Conservation (phyloP, 495 filamentous ascomycete species). For the Astrothelium subdiscretum region DNA sequence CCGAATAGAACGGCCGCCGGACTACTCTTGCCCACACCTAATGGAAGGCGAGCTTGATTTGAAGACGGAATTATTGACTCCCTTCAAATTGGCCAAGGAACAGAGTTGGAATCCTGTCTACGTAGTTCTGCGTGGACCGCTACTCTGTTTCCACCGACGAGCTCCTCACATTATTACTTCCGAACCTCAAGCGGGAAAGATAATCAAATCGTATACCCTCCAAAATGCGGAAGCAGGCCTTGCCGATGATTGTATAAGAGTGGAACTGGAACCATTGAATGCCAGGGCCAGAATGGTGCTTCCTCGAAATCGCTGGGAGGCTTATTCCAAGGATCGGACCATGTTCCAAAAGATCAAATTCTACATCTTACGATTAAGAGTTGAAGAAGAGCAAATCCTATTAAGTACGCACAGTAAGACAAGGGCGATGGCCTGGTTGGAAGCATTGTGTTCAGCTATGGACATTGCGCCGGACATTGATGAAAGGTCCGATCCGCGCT, state of each 20-base stretch:
- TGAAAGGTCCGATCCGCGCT: slow-evolving; percentile 41
- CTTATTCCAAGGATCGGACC: slow-evolving; percentile 24
- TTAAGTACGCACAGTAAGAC: slow-evolving; percentile 42
- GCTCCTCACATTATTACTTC: slow-evolving; percentile 35
- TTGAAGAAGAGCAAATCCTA: slow-evolving; percentile 54
- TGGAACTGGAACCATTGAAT: slow-evolving; percentile 23
- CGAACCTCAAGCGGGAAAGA: slow-evolving; percentile 22
- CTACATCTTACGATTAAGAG: slow-evolving; percentile 49
- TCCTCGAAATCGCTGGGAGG: slow-evolving; percentile 14
- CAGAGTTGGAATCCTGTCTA: slow-evolving; percentile 46
- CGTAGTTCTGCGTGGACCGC: slow-evolving; percentile 47
- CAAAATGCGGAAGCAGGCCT: slow-evolving; percentile 56
- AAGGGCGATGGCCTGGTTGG: slow-evolving; percentile 44
- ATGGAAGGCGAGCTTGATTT: slow-evolving; percentile 41
- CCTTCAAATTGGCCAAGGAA: slow-evolving; percentile 40
- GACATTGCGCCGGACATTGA: slow-evolving; percentile 43
- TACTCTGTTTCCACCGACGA: slow-evolving; percentile 43
- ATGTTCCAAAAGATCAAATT: slow-evolving; percentile 30
- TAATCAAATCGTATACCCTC: slow-evolving; percentile 47
- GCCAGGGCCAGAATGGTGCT: slow-evolving; percentile 25
- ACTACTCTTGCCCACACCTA: slow-evolving; percentile 43
- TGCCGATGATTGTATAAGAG: slow-evolving; percentile 50
- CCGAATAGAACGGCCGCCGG: neutral
- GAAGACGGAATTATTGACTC: slow-evolving; percentile 47
- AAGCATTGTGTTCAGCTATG: slow-evolving; percentile 40